phyloP scores from a whole-genome alignment of 179 eudicot genomes.

The Carnegiea gigantea region DNA sequence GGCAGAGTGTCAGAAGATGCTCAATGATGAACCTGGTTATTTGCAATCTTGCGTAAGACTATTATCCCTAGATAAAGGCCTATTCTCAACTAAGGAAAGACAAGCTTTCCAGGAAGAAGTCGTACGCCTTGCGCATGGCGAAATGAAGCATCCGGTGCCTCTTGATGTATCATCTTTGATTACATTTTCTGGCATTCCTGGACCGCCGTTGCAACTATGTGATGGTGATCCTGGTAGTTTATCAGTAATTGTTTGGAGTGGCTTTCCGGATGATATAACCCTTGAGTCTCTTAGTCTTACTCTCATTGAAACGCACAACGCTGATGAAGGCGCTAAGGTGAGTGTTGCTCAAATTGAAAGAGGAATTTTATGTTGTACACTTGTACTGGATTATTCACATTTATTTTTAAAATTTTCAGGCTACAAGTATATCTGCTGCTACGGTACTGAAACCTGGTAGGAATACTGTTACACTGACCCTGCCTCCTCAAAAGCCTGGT shows the following conservation, averaged over 20 bases:
- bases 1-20: conserved; percentile 92
- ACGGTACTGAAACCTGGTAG: conserved; percentile 80
- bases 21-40: conserved; percentile 94
- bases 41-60: conserved; percentile 91
- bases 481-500: conserved; percentile 98
- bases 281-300: conserved; percentile 96
- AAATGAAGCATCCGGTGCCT: conserved; percentile 94
- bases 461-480: conserved; percentile 67
- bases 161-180: conserved; percentile 90
- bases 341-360: conserved; percentile 14
- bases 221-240: conserved; percentile 96
- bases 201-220: conserved; percentile 78
- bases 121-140: conserved; percentile 81
- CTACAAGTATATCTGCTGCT: conserved; percentile 64
- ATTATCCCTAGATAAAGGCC: conserved; percentile 81
- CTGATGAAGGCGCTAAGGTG: conserved; percentile 99
- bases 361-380: not conserved
- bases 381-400: conserved; percentile 15
- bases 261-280: conserved; percentile 95
- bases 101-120: conserved; percentile 92
- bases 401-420: conserved; percentile 41
- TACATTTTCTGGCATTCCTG: conserved; percentile 91
- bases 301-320: conserved; percentile 73
- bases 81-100: conserved; percentile 77
- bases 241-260: conserved; percentile 89